phyloP scores from a whole-genome alignment of 805 yeast species.

The Cyberlindnera saturnus region DNA sequence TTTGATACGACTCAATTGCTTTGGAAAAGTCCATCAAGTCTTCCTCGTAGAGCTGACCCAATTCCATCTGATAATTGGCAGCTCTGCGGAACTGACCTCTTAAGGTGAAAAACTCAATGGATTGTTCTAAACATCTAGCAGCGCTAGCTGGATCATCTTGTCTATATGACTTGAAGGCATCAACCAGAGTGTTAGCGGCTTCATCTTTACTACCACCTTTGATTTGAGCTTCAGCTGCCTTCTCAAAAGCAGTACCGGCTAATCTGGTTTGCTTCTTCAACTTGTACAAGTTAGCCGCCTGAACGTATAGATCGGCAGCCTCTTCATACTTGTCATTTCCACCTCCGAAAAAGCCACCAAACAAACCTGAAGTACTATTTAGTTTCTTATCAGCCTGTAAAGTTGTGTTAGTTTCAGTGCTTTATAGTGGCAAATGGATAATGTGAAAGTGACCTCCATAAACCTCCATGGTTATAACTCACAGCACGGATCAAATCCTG shows the following conservation, averaged over 20 bases:
- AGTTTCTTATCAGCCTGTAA: conserved; percentile 63
- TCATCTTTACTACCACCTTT: conserved; percentile 79
- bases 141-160: conserved; percentile 70
- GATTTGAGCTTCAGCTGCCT: conserved; percentile 77
- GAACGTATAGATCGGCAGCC: conserved; percentile 83
- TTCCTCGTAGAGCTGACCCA: conserved; percentile 80
- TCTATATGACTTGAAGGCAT: conserved; percentile 83
- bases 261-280: conserved; percentile 61
- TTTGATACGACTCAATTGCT: conserved; percentile 77
- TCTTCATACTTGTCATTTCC: conserved; percentile 70
- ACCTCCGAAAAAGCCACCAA: conserved; percentile 44
- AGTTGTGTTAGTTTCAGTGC: conserved; percentile 3
- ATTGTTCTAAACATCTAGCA: conserved; percentile 67
- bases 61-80: conserved; percentile 87
- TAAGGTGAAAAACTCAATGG: conserved; percentile 77
- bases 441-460: no score
- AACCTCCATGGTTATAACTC: conserved; percentile 5
- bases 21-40: conserved; percentile 58
- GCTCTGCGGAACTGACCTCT: conserved; percentile 96
- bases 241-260: conserved; percentile 82
- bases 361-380: conserved; percentile 62
- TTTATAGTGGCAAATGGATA: no score
- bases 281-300: conserved; percentile 90
- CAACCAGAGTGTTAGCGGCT: conserved; percentile 84
- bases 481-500: conserved; percentile 34